Evolutionary conservation across 179 eudicot species (phyloP).

Genomic region (Pouteria campechiana): DNA sequence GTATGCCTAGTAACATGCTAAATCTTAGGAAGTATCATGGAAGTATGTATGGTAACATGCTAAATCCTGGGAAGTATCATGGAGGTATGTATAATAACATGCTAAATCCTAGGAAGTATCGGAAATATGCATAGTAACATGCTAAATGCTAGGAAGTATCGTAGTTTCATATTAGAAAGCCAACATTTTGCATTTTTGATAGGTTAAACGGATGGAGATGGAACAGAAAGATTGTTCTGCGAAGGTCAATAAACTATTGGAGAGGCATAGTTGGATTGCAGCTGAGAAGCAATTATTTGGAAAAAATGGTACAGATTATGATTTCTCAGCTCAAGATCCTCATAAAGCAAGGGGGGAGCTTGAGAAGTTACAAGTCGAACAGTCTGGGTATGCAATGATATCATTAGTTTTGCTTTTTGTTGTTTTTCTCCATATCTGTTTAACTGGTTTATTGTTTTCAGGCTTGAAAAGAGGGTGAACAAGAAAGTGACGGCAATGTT

Average conservation of each 20-base stretch:
- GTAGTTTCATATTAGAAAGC: too few relatives aligned
- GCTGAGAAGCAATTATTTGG: slow-evolving; percentile 94
- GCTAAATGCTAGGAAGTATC: too few relatives aligned
- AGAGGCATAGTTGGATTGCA: slow-evolving; percentile 91
- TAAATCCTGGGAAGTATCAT: too few relatives aligned
- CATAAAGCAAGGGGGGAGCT: slow-evolving; percentile 48
- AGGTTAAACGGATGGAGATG: slow-evolving; percentile 95
- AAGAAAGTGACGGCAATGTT: slow-evolving; percentile 97
- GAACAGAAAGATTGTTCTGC: slow-evolving; percentile 76
- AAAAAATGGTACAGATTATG: slow-evolving; percentile 85
- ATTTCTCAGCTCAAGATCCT: slow-evolving; percentile 78
- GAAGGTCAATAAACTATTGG: slow-evolving; percentile 72
- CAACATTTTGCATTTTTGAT: too few relatives aligned
- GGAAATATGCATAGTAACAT: too few relatives aligned
- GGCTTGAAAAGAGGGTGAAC: slow-evolving; percentile 97
- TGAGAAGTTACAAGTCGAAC: slow-evolving; percentile 78
- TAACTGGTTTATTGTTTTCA: slow-evolving; percentile 8
- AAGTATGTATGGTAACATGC: too few relatives aligned
- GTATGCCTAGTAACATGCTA: too few relatives aligned
- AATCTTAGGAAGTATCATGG: too few relatives aligned
- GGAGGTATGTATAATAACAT: too few relatives aligned
- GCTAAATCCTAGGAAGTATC: too few relatives aligned
- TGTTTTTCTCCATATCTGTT: not conserved
- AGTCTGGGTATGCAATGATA: slow-evolving; percentile 46
- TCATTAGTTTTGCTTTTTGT: not conserved